phyloP scores from a whole-genome alignment of 345 rosid species.

The Crucihimalaya himalaica region DNA sequence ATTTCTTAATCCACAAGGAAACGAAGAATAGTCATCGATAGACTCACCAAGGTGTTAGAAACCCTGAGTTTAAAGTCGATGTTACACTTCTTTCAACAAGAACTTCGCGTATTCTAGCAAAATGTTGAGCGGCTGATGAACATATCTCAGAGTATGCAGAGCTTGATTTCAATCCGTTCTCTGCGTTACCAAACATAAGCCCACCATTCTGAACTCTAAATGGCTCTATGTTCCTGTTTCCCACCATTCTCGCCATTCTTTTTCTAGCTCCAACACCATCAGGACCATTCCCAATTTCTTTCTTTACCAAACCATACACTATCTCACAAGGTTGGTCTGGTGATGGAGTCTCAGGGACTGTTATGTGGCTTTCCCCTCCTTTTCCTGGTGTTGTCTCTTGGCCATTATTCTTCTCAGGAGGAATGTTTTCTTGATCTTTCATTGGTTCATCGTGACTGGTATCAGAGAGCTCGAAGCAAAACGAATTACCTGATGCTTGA shows the following conservation, averaged over 20 bases:
- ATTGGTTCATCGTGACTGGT: constrained; percentile 51
- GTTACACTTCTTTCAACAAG: constrained; percentile 91
- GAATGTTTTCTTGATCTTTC: constrained; percentile 76
- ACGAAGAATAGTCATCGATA: neutral
- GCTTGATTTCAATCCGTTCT: constrained; percentile 53
- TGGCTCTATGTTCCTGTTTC: constrained; percentile 57
- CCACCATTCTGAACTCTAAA: constrained; percentile 61
- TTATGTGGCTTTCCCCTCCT: constrained; percentile 67
- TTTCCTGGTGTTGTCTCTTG: constrained; percentile 87
- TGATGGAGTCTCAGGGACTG: constrained; percentile 98
- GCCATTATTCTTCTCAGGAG: constrained; percentile 61
- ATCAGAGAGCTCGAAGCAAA: constrained; percentile 76
- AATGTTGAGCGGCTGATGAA: constrained; percentile 85
- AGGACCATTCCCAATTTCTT: constrained; percentile 66
- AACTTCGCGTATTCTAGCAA: constrained; percentile 88
- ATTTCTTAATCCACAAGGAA: neutral
- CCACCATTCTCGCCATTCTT: constrained; percentile 66
- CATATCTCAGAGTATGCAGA: constrained; percentile 87
- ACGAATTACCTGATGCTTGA: constrained; percentile 60
- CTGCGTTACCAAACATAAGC: constrained; percentile 62
- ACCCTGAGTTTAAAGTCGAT: constrained; percentile 88
- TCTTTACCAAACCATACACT: constrained; percentile 54
- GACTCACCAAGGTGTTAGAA: constrained; percentile 91
- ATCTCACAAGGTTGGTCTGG: constrained; percentile 88
- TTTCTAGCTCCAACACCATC: constrained; percentile 76